phyloP scores from a whole-genome alignment of 2,329 filamentous ascomycete species.

The Aspergillus uvarum region DNA sequence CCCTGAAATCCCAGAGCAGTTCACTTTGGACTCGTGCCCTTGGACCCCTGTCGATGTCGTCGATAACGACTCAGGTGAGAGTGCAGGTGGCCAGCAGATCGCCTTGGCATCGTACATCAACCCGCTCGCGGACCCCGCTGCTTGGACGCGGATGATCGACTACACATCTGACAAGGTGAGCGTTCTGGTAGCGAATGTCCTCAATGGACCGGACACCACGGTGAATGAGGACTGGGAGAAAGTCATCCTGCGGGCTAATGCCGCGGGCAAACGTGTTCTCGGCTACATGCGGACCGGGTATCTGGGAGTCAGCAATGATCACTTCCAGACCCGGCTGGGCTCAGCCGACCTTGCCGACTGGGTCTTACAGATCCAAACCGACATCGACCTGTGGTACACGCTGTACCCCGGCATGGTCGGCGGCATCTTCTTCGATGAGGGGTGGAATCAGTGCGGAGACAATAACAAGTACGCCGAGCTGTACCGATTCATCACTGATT shows the following conservation, averaged over 20 bases:
- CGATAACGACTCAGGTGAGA: no score
- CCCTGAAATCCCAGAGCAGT: no score
- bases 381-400: slow-evolving; percentile 19
- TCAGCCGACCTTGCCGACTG: slow-evolving; percentile 17
- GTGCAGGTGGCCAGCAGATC: slow-evolving; percentile 22
- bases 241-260: slow-evolving; percentile 13
- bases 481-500: slow-evolving; percentile 10
- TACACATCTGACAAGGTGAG: slow-evolving; percentile 16
- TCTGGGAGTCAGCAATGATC: slow-evolving; percentile 17
- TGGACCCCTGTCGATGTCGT: no score
- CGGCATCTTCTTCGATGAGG: slow-evolving; percentile 37
- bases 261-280: slow-evolving; percentile 16
- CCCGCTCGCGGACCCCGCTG: slow-evolving; percentile 17
- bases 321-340: slow-evolving; percentile 17
- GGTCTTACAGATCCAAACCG: slow-evolving; percentile 19
- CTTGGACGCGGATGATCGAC: slow-evolving; percentile 17
- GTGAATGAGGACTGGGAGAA: slow-evolving; percentile 12
- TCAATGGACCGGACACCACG: slow-evolving; percentile 18
- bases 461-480: slow-evolving; percentile 25
- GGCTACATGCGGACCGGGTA: slow-evolving; percentile 22
- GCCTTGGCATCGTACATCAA: slow-evolving; percentile 24
- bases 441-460: slow-evolving; percentile 27
- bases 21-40: no score
- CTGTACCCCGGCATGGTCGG: slow-evolving; percentile 27
- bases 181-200: slow-evolving; percentile 18